Evolutionary conservation across 257 asterid genomes (phyloP).

Genomic region (Fraxinus pennsylvanica): DNA sequence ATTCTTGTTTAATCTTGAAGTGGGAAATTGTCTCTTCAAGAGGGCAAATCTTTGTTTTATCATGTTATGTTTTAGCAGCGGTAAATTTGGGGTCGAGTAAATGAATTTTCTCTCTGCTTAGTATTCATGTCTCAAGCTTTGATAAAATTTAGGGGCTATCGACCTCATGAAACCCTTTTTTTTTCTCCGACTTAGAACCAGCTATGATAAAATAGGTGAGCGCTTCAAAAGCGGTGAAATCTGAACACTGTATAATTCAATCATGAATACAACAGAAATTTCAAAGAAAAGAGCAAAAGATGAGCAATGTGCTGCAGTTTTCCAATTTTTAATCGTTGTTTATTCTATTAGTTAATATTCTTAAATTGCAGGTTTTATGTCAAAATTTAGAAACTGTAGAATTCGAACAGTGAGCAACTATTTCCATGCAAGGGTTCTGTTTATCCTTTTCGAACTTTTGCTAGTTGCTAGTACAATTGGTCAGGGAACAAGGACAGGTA

Average conservation of each 20-base stretch:
- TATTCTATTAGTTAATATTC: background rate
- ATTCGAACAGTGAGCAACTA: background rate
- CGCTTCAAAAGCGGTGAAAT: background rate
- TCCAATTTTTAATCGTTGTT: background rate
- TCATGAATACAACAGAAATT: background rate
- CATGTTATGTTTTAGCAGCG: background rate
- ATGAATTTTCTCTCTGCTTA: background rate
- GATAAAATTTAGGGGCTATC: background rate
- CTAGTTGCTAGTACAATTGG: slow-evolving; percentile 27
- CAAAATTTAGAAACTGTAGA: background rate
- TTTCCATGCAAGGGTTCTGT: slow-evolving; percentile 36
- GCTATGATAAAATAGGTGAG: background rate
- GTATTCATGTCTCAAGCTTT: background rate
- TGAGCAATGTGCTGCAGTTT: background rate
- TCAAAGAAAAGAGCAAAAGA: background rate
- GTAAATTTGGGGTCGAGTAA: background rate
- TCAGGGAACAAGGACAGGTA: slow-evolving; percentile 32
- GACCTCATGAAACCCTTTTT: background rate
- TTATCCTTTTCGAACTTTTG: slow-evolving; percentile 25
- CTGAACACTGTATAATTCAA: background rate
- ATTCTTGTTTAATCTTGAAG: background rate
- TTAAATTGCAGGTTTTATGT: background rate
- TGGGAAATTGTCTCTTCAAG: background rate
- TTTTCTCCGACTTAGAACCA: background rate
- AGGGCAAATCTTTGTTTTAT: background rate